A percentile compares a stretch with the other conserved stretches of the same genome.
Evolutionary conservation across 2,329 filamentous ascomycete species (phyloP).

Genomic region (Clonostachys rosea): DNA sequence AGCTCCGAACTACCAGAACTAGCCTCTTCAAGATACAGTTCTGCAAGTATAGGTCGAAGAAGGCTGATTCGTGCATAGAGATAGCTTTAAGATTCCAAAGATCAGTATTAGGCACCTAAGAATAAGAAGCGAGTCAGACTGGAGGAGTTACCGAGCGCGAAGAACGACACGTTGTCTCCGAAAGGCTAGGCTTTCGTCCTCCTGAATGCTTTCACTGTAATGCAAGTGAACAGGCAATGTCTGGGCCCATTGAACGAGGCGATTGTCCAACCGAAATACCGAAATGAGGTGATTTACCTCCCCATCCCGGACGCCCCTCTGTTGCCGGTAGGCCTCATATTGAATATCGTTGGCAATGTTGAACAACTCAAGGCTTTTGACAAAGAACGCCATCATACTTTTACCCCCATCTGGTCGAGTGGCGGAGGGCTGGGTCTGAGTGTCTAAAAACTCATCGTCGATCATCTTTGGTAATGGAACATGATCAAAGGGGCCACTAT

Average conservation of each 20-base stretch:
- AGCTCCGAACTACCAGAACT: background rate
- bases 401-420: conserved; percentile 1
- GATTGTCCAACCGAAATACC: background rate
- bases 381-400: conserved; percentile 1
- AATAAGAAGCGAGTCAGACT: background rate
- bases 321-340: background rate
- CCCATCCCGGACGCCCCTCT: background rate
- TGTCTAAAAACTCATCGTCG: conserved; percentile 5
- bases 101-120: no score
- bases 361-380: conserved; percentile 2
- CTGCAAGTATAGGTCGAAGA: conserved; percentile 1
- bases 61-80: conserved; percentile 1
- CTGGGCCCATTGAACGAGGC: conserved; percentile 3
- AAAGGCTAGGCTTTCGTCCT: background rate
- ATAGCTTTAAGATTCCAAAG: background rate
- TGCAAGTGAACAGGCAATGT: conserved; percentile 1
- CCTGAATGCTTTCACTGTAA: background rate
- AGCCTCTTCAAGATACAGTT: background rate
- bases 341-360: conserved; percentile 4
- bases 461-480: conserved; percentile 4
- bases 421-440: background rate
- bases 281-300: background rate
- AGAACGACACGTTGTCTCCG: conserved; percentile 4
- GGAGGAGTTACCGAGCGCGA: background rate
- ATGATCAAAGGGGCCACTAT: background rate